phyloP scores from a whole-genome alignment of 345 rosid genomes.

The Erysimum cheiranthoides region DNA sequence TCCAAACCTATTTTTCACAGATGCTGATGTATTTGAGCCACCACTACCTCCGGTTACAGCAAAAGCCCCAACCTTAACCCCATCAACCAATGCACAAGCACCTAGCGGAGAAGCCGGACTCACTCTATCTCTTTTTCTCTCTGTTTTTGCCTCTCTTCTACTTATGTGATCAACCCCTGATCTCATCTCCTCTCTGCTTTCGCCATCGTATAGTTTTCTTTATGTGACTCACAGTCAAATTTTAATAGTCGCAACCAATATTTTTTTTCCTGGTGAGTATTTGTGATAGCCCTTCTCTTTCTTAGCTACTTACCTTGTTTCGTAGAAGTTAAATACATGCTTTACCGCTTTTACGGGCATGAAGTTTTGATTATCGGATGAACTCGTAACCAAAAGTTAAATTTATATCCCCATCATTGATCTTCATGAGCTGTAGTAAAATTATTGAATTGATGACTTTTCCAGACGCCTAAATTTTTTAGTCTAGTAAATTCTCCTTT shows the following conservation, averaged over 20 bases:
- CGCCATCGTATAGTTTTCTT: neutral
- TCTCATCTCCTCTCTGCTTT: neutral
- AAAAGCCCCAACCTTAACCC: constrained; percentile 29
- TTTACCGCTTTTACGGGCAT: no score
- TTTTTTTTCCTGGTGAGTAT: no score
- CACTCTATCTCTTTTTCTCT: constrained; percentile 44
- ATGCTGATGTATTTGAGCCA: neutral
- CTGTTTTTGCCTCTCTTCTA: constrained; percentile 44
- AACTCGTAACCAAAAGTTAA: no score
- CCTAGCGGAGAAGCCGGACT: constrained; percentile 54
- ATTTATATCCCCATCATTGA: no score
- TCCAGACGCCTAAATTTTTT: no score
- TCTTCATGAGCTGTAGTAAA: no score
- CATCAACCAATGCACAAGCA: constrained; percentile 42
- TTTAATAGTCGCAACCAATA: neutral
- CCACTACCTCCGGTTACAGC: neutral
- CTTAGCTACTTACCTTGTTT: no score
- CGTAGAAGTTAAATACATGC: no score
- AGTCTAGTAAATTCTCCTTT: no score
- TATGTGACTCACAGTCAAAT: neutral
- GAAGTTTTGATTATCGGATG: no score
- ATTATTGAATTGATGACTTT: no score
- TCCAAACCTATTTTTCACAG: constrained; percentile 53
- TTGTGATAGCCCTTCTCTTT: no score
- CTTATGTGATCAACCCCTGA: constrained; percentile 7